A percentile compares a stretch with the other conserved stretches of the same genome.
Conservation (phyloP, 306 rosid species). For the Potentilla sterilis region DNA sequence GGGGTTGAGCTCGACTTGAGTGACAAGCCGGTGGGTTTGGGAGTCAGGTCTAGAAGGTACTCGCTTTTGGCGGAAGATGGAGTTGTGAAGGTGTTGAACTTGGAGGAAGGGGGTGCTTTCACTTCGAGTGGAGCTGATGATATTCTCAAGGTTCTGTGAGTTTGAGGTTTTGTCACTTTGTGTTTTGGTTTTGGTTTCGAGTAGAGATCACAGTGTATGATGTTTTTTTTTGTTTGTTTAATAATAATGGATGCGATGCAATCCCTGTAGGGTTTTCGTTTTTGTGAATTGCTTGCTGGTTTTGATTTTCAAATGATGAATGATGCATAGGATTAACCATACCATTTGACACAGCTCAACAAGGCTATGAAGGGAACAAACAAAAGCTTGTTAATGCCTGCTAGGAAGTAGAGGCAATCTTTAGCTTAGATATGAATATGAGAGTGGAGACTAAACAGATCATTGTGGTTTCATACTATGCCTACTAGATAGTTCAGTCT, state of each 20-base stretch:
- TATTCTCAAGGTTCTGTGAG: constrained; percentile 60
- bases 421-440: background rate
- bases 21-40: constrained; percentile 90
- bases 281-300: background rate
- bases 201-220: background rate
- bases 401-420: too few species aligned
- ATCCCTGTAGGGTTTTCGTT: background rate
- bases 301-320: background rate
- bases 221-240: background rate
- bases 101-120: constrained; percentile 99
- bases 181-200: background rate
- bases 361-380: too few species aligned
- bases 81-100: constrained; percentile 77
- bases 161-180: background rate
- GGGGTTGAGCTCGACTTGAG: constrained; percentile 86
- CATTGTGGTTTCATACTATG: background rate
- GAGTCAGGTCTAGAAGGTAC: constrained; percentile 84
- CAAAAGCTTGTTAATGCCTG: too few species aligned
- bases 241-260: constrained; percentile 12
- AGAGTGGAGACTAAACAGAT: background rate
- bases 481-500: too few species aligned
- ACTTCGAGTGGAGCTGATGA: constrained; percentile 86
- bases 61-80: constrained; percentile 89
- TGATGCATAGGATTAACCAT: background rate
- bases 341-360: background rate